phyloP scores from a whole-genome alignment of 1,284 basidiomycete species.

The Athelia psychrophila region DNA sequence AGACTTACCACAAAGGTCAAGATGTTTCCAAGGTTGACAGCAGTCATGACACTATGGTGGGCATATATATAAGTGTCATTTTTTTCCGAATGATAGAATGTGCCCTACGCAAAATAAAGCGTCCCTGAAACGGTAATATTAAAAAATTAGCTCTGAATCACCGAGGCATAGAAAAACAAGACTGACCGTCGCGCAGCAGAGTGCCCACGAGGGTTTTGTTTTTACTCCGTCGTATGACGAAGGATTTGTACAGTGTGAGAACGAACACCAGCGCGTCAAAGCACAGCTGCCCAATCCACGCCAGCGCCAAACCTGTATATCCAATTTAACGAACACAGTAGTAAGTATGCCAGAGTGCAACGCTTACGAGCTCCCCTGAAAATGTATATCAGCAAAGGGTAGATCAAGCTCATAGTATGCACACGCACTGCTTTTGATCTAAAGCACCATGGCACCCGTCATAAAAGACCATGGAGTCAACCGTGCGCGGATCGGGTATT shows the following conservation, averaged over 20 bases:
- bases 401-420: too few species aligned
- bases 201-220: slow-evolving; percentile 24
- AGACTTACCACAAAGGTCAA: slow-evolving; percentile 27
- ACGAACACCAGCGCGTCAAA: slow-evolving; percentile 37
- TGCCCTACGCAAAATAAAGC: slow-evolving; percentile 32
- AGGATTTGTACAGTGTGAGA: slow-evolving; percentile 41
- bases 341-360: too few species aligned
- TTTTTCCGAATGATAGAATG: too few species aligned
- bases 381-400: too few species aligned
- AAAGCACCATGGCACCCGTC: too few species aligned
- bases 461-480: too few species aligned
- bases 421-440: too few species aligned
- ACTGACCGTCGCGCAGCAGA: slow-evolving; percentile 36
- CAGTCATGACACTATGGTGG: slow-evolving; percentile 28
- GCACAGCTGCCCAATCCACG: slow-evolving; percentile 36
- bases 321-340: slow-evolving; percentile 5
- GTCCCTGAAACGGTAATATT: slow-evolving; percentile 27
- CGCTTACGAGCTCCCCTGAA: neutral
- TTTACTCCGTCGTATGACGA: slow-evolving; percentile 19
- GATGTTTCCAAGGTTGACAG: slow-evolving; percentile 31
- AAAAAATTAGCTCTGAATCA: neutral
- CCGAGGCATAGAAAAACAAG: neutral
- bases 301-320: slow-evolving; percentile 28
- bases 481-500: too few species aligned
- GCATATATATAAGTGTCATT: neutral